A percentile compares a stretch with the other conserved stretches of the same genome.
Conservation (phyloP, 495 filamentous ascomycete species). For the Daldinia caldariorum region DNA sequence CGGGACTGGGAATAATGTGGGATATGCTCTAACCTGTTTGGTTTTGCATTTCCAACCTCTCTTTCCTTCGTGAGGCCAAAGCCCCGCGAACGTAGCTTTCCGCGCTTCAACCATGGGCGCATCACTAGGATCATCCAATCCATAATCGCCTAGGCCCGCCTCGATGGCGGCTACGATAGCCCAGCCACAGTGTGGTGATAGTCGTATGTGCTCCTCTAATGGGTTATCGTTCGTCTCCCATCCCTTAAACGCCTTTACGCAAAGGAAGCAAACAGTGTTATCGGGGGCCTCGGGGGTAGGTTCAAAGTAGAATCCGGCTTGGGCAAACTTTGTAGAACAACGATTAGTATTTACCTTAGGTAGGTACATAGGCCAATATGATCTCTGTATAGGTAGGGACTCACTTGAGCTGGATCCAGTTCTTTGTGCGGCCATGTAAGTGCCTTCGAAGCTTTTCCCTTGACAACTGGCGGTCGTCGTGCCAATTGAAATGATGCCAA, state of each 20-base stretch:
- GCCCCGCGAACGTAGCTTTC: slow-evolving; percentile 76
- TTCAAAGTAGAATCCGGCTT: slow-evolving; percentile 89
- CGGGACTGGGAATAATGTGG: not conserved
- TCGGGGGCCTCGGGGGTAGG: slow-evolving; percentile 78
- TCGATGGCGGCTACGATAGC: slow-evolving; percentile 81
- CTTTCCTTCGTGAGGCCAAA: slow-evolving; percentile 91
- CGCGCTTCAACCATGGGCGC: slow-evolving; percentile 77
- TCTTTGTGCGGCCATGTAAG: slow-evolving; percentile 80
- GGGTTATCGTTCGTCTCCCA: slow-evolving; percentile 90
- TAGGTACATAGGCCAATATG: slow-evolving; percentile 20
- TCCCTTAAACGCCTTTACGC: slow-evolving; percentile 79
- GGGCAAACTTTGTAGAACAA: slow-evolving; percentile 70
- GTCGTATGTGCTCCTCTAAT: slow-evolving; percentile 82
- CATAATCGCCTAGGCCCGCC: slow-evolving; percentile 68
- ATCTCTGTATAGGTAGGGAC: slow-evolving; percentile 29
- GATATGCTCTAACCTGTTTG: slow-evolving; percentile 70
- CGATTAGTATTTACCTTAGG: slow-evolving; percentile 4
- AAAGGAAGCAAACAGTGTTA: slow-evolving; percentile 90
- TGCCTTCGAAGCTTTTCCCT: slow-evolving; percentile 63
- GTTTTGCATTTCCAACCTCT: slow-evolving; percentile 87
- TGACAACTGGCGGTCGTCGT: slow-evolving; percentile 73
- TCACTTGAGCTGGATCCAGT: slow-evolving; percentile 71
- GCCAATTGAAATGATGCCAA: slow-evolving; percentile 76
- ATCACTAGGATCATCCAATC: slow-evolving; percentile 75
- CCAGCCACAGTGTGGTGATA: slow-evolving; percentile 85